A percentile compares a stretch with the other conserved stretches of the same genome.
phyloP scores from a whole-genome alignment of 140 eudicot genomes.

The Cichorium intybus region DNA sequence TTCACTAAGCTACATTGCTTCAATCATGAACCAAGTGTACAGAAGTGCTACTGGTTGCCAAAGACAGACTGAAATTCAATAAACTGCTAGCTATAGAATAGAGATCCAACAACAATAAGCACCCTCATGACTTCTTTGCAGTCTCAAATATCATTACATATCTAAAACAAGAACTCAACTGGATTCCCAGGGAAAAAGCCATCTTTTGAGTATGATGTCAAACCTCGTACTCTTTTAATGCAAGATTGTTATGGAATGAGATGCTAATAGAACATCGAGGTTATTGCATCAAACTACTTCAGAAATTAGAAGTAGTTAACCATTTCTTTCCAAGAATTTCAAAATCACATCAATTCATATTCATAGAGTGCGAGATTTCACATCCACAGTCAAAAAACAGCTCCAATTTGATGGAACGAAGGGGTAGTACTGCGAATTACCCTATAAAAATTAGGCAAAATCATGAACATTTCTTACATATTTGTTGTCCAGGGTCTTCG shows the following conservation, averaged over 20 bases:
- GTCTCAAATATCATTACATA: neutral
- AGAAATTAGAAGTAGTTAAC: neutral
- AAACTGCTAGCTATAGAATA: neutral
- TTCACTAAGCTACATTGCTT: constrained; percentile 6
- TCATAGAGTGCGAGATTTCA: constrained; percentile 3
- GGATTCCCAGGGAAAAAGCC: neutral
- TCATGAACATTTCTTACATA: constrained; percentile 45
- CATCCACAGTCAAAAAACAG: constrained; percentile 4
- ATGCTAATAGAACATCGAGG: neutral
- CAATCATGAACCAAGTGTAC: neutral
- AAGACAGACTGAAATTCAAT: neutral
- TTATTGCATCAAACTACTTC: constrained; percentile 15
- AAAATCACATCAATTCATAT: constrained; percentile 4
- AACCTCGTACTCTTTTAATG: neutral
- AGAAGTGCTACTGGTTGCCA: constrained; percentile 4
- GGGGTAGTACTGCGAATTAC: neutral
- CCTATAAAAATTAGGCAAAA: neutral
- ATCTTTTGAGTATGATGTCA: neutral
- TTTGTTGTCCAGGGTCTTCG: constrained; percentile 93
- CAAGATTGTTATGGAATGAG: neutral
- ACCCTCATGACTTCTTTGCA: neutral
- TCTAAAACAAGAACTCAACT: neutral
- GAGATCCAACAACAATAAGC: neutral
- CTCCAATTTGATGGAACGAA: constrained; percentile 2
- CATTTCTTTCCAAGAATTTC: neutral